Evolutionary conservation across 495 filamentous ascomycete species (phyloP), one percentile per base, ranked within the genome.

Genomic region (Penicilliopsis zonata): DNA sequence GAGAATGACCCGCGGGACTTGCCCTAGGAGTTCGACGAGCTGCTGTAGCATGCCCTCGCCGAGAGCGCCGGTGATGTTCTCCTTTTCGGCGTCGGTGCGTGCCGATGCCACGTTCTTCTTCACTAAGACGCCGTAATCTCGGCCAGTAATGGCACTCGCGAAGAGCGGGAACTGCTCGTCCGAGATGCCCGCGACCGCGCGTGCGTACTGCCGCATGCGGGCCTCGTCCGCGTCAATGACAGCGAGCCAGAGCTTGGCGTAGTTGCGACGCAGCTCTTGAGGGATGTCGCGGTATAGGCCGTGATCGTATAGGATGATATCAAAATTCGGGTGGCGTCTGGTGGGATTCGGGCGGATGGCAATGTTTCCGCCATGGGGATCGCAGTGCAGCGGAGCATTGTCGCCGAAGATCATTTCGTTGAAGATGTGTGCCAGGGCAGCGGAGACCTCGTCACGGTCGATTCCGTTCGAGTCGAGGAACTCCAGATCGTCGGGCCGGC

Each of bases 351-450:
- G 72, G 17, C 90, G 75, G 38, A 99, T 86, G 17, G 92, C 90
- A 18, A 96, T 83, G 51, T 99, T 99, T 18, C 92, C 92, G 33
- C 87, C 90, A 47, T 99, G 92, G 2, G 92, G 92, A 48, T 99
- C 92, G 53, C 92, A 99, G 59, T 99, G 92, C 20, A 99, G 63
- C 0, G 88, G 83, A 2, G 90, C 87, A 38, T 78, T 64, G 29
- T 78, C 74, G 18, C 90, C 88, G 44, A 99, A 99, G 36, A 99
- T 94, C 92, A 99, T 99, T 52, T 94, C 87, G 61, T 99, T 99
- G 69, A 99, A 99, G 35, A 95, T 87, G 29, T 78, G 76, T 2
- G 88, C 79, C 4, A 99, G 59, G 0, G 88, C 80, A 0, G 92
- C 90, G 5, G 87, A 92, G 15, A 99, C 92, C 58, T 99, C 92